Evolutionary conservation across 163 green algal species (phyloP), one percentile per base, ranked within the genome.

Genomic region (Trebouxiophyceae sp.): DNA sequence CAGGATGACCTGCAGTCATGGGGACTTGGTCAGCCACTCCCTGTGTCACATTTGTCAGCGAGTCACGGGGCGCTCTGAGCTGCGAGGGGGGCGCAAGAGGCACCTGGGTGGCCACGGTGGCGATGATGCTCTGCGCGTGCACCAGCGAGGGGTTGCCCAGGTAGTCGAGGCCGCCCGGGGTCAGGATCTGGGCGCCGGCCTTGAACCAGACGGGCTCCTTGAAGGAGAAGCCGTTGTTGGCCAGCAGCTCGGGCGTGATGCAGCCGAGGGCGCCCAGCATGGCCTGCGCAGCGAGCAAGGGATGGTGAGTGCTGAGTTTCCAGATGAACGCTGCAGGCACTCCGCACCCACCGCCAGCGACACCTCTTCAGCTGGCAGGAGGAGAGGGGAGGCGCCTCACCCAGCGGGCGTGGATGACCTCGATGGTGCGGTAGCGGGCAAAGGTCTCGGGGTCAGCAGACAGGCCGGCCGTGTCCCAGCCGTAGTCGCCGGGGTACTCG

Each of bases 231-330:
- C 57, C 63, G 32, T 73, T 39, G 46, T 60, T 62, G 29, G 54
- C 39, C 29, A 73, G 65, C 55, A 89, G 79, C 65, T 76, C 71
- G 26, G 90, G 89, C 27, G 81, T 83, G 28, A 97, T 19, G 76
- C 83, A 91, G 68, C 90, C 90, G 62, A 92, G 76, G 47, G 87
- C 84, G 68, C 89, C 90, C 26, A 95, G 80, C 91, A 97, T 96
- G 67, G 91, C 91, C n/a, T n/a, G n/a, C n/a, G n/a, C n/a, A n/a
- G n/a, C n/a, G n/a, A n/a, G n/a, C n/a, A n/a, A n/a, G n/a, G n/a
- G n/a, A n/a, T 89, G 16, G 8, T 50, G 39, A n/a, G 39, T 50
- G 39, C 39, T 16, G 39, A 8, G 8, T 50, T 50, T 16, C 39
- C 39, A 50, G 39, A 50, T 8, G 8, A 16, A 50, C 39, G 39